A percentile compares a stretch with the other conserved stretches of the same genome.
Conservation (phyloP, 2,329 filamentous ascomycete genomes). For the Macrophomina tecta region DNA sequence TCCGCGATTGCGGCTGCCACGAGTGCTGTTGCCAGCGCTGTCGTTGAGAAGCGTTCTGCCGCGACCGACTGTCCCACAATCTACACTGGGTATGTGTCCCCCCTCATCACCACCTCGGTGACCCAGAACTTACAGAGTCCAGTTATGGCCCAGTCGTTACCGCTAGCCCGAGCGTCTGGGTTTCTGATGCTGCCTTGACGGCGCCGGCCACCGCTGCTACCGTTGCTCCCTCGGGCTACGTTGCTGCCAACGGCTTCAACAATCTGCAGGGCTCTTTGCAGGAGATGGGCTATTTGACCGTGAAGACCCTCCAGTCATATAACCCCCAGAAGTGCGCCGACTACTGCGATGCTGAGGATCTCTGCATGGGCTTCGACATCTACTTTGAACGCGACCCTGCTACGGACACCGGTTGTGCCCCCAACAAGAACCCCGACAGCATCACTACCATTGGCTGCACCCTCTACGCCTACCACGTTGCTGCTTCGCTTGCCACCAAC, state of each 20-base stretch:
- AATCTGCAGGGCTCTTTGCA: conserved; percentile 26
- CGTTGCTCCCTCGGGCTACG: conserved; percentile 27
- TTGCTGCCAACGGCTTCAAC: conserved; percentile 22
- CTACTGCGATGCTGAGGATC: conserved; percentile 27
- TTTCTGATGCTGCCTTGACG: background rate
- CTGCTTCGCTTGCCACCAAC: conserved; percentile 35
- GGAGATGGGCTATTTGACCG: conserved; percentile 30
- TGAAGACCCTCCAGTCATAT: conserved; percentile 29
- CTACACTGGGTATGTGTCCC: conserved; percentile 15
- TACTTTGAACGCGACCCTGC: conserved; percentile 34
- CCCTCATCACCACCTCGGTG: too few relatives aligned
- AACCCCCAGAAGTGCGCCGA: conserved; percentile 29
- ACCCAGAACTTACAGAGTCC: background rate
- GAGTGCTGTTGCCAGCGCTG: conserved; percentile 7
- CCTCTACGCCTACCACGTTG: conserved; percentile 38
- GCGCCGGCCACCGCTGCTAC: conserved; percentile 2
- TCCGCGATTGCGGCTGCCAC: conserved; percentile 21
- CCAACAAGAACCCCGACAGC: conserved; percentile 2
- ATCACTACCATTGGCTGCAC: conserved; percentile 40
- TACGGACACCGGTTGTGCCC: conserved; percentile 3
- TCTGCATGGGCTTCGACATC: conserved; percentile 35
- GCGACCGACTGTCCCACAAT: background rate
- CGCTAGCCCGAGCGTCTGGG: conserved; percentile 5
- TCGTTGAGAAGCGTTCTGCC: conserved; percentile 13
- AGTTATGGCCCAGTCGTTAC: conserved; percentile 22